Base-by-base conservation (phyloP, 1,284 basidiomycete genomes). In the Sparassis latifolia region DNA sequence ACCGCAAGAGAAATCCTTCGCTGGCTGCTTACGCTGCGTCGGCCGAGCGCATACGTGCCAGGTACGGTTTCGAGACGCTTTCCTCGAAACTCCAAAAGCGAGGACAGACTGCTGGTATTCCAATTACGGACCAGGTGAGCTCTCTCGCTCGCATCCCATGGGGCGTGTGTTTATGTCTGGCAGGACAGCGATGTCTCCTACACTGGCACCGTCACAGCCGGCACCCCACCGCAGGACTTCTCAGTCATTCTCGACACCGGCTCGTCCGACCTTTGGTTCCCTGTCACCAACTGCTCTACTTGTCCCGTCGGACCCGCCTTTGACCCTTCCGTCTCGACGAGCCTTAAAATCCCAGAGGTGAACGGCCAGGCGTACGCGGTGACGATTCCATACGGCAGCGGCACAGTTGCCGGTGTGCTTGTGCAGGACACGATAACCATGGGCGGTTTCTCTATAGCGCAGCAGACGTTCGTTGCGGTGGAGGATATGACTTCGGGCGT, bases 201-300 rank as follows among this genome's bases (percentile, higher is more conserved):
- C 58, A 52, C 65, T 33, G 66, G 65, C 10, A 47, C 51, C 5
- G 50, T 67, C 3, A 52, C 60, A 10, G 56, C 66, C 42, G 66
- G 66, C 38, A 67, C 62, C 1, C 66, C 66, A 6, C 35, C 67
- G 1, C 72, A 76, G 52, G 39, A 50, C 0, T 71, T 77, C 54
- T 67, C 71, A 47, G 61, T 78, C 48, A 67, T 78, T 33, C 68
- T 81, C 31, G 80, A 88, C 63, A 88, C 85, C 0, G 92, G 92
- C 2, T 93, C 90, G 0, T 80, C 89, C 5, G 91, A 93, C 66
- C 74, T 93, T 4, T 93, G 90, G 86, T 72, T 94, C 3, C 79
- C 80, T 2, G 72, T 75, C 28, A 63, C 68, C 0, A 43, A 59
- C 3, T 91, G 80, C 57, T 5, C 52, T 3, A 52, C 62, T 1